Evolutionary conservation across 352 stramenopile genomes (phyloP).

Genomic region (Phytophthora rubi): DNA sequence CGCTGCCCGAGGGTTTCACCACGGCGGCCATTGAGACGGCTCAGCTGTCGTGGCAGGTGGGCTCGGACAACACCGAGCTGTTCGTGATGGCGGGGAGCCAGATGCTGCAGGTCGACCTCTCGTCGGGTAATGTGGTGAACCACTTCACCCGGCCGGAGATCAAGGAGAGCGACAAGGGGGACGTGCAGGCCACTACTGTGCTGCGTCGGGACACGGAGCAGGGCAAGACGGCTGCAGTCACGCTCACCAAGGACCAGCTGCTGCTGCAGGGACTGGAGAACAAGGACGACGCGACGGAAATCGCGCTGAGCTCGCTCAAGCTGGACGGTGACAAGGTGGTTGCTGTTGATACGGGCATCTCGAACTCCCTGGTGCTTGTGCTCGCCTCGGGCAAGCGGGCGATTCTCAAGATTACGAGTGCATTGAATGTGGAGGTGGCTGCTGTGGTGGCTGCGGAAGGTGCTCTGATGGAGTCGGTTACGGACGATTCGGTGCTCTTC

Average conservation of each 20-base stretch:
- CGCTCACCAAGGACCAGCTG: constrained; percentile 39
- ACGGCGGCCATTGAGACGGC: constrained; percentile 28
- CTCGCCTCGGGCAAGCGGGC: constrained; percentile 66
- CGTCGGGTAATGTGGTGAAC: constrained; percentile 45
- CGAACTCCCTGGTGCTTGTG: constrained; percentile 54
- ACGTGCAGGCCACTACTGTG: constrained; percentile 28
- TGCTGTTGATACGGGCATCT: constrained; percentile 48
- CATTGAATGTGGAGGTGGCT: constrained; percentile 47
- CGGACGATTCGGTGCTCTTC: constrained; percentile 63
- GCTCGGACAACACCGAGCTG: constrained; percentile 50
- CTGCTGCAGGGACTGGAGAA: constrained; percentile 49
- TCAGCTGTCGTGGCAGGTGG: constrained; percentile 48
- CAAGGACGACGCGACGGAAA: constrained; percentile 28
- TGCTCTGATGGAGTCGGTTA: constrained; percentile 60
- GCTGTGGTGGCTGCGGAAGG: constrained; percentile 49
- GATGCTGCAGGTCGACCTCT: constrained; percentile 51
- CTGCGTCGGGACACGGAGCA: constrained; percentile 48
- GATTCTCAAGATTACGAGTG: constrained; percentile 55
- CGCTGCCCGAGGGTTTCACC: constrained; percentile 41
- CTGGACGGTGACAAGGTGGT: constrained; percentile 43
- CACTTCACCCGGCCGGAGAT: constrained; percentile 45
- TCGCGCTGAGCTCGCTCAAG: constrained; percentile 45
- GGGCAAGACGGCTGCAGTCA: constrained; percentile 39
- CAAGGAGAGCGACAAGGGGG: constrained; percentile 37
- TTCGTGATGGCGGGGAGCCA: constrained; percentile 55